Evolutionary conservation across 2,329 filamentous ascomycete species (phyloP).

Genomic region (Leptosphaerulina australis): DNA sequence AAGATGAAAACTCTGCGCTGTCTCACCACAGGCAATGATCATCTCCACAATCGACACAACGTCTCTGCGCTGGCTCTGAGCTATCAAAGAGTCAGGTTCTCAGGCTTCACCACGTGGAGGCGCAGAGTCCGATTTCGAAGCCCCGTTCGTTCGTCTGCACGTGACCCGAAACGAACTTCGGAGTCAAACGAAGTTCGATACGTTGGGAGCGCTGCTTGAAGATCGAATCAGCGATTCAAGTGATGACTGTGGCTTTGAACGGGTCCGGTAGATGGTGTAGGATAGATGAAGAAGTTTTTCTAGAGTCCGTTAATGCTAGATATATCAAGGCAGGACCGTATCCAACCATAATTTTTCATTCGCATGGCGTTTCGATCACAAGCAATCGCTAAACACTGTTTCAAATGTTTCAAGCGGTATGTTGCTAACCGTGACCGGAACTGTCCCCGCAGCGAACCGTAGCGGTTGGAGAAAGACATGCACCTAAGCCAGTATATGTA

Average conservation of each 20-base stretch:
- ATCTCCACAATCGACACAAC: no score
- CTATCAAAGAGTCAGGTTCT: no score
- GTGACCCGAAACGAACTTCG: no score
- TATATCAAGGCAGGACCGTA: background rate
- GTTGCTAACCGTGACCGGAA: conserved; percentile 1
- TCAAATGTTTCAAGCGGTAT: background rate
- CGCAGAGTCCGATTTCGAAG: no score
- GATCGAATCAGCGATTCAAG: background rate
- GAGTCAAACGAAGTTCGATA: no score
- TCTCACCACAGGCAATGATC: no score
- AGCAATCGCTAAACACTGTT: background rate
- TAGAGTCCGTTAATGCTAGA: background rate
- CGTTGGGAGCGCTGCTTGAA: no score
- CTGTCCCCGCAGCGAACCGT: conserved; percentile 1
- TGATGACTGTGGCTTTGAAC: conserved; percentile 1
- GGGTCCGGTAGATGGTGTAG: background rate
- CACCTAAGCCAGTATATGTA: background rate
- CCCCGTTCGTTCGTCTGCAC: no score
- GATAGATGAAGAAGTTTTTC: background rate
- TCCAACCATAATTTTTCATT: background rate
- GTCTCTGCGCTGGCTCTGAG: no score
- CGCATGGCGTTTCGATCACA: background rate
- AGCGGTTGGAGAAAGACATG: conserved; percentile 3
- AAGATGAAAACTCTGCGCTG: no score
- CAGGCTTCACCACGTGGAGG: no score